Evolutionary conservation across 148 eudicot species (phyloP).

Genomic region (Fagopyrum homotropicum): DNA sequence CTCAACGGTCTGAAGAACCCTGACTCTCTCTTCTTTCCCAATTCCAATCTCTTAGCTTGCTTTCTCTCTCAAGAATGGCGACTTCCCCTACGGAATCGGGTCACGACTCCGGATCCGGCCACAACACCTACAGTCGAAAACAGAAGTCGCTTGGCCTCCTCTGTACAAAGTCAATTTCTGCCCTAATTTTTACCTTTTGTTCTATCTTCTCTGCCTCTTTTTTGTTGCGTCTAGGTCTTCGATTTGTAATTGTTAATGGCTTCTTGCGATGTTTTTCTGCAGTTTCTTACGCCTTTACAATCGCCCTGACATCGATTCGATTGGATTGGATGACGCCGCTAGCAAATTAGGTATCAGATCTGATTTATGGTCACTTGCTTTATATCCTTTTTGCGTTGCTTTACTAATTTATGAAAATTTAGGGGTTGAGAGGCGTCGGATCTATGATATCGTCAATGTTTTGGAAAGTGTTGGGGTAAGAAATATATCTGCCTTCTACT

Average conservation of each 20-base stretch:
- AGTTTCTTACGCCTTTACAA: conserved; percentile 86
- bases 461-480: conserved; percentile 91
- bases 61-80: conserved; percentile 22
- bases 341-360: conserved; percentile 44
- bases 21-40: not conserved
- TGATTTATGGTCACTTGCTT: not conserved
- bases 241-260: not conserved
- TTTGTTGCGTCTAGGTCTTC: not conserved
- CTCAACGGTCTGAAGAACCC: not conserved
- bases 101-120: conserved; percentile 45
- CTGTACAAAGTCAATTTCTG: conserved; percentile 58
- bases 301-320: conserved; percentile 66
- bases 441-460: conserved; percentile 95
- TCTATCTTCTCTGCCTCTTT: not conserved
- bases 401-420: not conserved
- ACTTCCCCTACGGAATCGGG: conserved; percentile 17
- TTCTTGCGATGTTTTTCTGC: conserved; percentile 15
- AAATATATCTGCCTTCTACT: conserved; percentile 5
- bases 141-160: conserved; percentile 86
- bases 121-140: conserved; percentile 57
- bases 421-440: conserved; percentile 98
- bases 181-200: not conserved
- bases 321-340: conserved; percentile 94
- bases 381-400: not conserved
- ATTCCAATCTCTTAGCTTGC: not conserved